Conservation (phyloP, 2,329 filamentous ascomycete species). For the Stylonectria norvegica region DNA sequence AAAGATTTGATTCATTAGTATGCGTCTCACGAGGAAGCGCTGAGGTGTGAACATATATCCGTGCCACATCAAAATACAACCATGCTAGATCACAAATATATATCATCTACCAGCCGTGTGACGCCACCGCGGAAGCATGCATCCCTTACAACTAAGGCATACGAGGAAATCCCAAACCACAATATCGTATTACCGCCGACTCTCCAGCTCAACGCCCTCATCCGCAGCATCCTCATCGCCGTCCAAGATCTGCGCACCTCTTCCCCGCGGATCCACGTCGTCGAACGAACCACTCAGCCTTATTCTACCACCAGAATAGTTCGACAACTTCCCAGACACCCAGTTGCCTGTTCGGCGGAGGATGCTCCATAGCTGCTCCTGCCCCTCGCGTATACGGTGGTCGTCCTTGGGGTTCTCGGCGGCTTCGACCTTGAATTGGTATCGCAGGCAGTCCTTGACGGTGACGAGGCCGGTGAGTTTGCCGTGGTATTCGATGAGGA, state of each 20-base stretch:
- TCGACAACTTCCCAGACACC: conserved; percentile 55
- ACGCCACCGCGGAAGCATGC: conserved; percentile 21
- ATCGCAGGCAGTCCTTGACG: conserved; percentile 94
- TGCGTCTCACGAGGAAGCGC: too few relatives aligned
- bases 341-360: conserved; percentile 54
- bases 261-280: conserved; percentile 38
- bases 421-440: conserved; percentile 93
- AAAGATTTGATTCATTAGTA: too few relatives aligned
- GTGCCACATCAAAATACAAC: conserved; percentile 9
- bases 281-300: conserved; percentile 43
- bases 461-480: conserved; percentile 82
- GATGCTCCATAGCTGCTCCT: conserved; percentile 63
- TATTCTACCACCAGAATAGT: conserved; percentile 55
- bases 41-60: too few relatives aligned
- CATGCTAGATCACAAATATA: conserved; percentile 5
- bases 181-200: conserved; percentile 23
- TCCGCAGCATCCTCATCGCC: conserved; percentile 41
- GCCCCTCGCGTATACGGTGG: conserved; percentile 50
- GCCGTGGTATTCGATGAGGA: conserved; percentile 87
- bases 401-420: conserved; percentile 69
- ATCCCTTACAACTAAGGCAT: conserved; percentile 8
- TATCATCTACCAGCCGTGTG: conserved; percentile 13
- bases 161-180: conserved; percentile 2
- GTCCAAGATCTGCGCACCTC: conserved; percentile 43
- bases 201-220: conserved; percentile 44